Evolutionary conservation across 345 rosid species (phyloP), one percentile per base, ranked within the genome.

Genomic region (Citropsis articulata): DNA sequence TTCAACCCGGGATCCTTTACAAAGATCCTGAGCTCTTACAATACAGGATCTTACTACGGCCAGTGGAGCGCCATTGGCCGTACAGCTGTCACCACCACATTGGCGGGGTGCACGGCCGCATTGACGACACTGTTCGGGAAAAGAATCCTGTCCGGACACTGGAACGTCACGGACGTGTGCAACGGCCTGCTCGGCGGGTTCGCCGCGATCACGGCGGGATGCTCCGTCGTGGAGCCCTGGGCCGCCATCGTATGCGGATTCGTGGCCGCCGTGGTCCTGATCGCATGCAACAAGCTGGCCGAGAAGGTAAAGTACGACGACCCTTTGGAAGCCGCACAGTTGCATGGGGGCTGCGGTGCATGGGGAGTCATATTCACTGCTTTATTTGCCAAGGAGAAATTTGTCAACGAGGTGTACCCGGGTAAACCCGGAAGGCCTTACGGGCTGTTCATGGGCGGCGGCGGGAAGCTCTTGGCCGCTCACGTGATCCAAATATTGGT

Each of bases 161-260:
- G 98, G 98, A 91, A 91, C 62, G 98, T 91, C 35, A 90, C 92
- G 1, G 98, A 95, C 66, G 98, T 95, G 16, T 95, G 98, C 70
- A 95, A 95, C 53, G 98, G 98, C 8, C 77, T 95, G 68, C 94
- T 93, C 1, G 98, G 98, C 1, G 98, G 98, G 30, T 95, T 95
- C 72, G 98, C 97, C 0, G 98, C 98, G 1, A 95, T 95, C 24
- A 93, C 98, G 0, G 77, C 90, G 0, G 95, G 98, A 1, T 94
- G 98, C 84, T 90, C 98, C 0, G 98, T 94, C 6, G 97, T 93
- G 9, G 95, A 94, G 40, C 98, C 98, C 0, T 94, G 98, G 98
- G 98, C 97, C 0, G 98, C 98, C 0, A 84, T 95, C 4, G 79
- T 95, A 0, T 95, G 98, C 18, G 98, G 98, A n/a, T 93, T 95